A percentile compares a stretch with the other conserved stretches of the same genome.
Evolutionary conservation across 768 basidiomycete genomes (phyloP).

Genomic region (Brasilioporus rufonigricans): DNA sequence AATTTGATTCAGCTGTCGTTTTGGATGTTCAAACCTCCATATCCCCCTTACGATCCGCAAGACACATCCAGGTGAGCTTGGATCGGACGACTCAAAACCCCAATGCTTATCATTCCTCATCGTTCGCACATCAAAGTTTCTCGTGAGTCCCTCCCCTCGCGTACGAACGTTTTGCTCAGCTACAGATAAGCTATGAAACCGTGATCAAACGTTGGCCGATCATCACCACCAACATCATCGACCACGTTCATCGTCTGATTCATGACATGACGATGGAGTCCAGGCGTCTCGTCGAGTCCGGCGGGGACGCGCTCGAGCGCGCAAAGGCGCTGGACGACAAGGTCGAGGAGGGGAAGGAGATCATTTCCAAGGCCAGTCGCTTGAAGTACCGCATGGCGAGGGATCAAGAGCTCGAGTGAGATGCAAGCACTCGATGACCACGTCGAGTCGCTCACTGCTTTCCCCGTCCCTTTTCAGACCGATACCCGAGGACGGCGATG

Average conservation of each 20-base stretch:
- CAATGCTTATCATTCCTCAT: constrained; percentile 1
- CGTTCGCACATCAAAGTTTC: constrained; percentile 44
- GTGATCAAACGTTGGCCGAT: constrained; percentile 79
- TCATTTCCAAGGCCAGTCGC: constrained; percentile 71
- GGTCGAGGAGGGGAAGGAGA: constrained; percentile 71
- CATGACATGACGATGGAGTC: constrained; percentile 54
- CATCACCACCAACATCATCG: constrained; percentile 79
- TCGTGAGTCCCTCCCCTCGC: constrained; percentile 42
- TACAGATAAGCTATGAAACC: constrained; percentile 61
- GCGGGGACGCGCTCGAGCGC: constrained; percentile 9
- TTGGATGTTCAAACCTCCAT: constrained; percentile 49
- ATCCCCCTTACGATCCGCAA: constrained; percentile 71
- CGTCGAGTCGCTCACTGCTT: background rate
- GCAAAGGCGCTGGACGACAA: constrained; percentile 36
- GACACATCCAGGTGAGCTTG: constrained; percentile 64
- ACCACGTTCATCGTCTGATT: constrained; percentile 67
- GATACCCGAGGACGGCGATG: constrained; percentile 74
- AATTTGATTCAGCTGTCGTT: background rate
- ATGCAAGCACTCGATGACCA: background rate
- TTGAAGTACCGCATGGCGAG: constrained; percentile 89
- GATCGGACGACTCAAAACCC: background rate
- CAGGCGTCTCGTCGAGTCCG: constrained; percentile 18
- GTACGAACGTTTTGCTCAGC: background rate
- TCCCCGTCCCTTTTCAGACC: constrained; percentile 40
- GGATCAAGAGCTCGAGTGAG: constrained; percentile 68